Base-by-base conservation (phyloP, 345 rosid species). In the Pseudoturritis turrita region DNA sequence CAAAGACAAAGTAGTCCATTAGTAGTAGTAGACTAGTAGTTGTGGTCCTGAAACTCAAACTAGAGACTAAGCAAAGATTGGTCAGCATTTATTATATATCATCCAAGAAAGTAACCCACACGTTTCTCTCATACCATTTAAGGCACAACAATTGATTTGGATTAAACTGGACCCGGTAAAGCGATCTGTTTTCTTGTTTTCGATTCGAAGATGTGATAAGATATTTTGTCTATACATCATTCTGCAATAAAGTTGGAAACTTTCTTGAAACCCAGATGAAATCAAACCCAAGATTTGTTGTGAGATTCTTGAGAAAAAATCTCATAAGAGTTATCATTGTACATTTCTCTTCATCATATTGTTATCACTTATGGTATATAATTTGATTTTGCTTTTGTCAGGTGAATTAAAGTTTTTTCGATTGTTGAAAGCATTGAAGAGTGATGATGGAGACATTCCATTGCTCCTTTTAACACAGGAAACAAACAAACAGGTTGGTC, bases 401-500 rank as follows among this genome's bases (percentile, higher is more conserved):
- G 88, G 79, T 55, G 66, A 84, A 84, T 57, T 57, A 47, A 47
- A 39, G 36, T 39, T 26, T 51, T 74, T 83, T 78, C 79, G 71
- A 62, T 54, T 36, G 51, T 85, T 83, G 79, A 82, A 78, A 78
- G 68, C 62, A 77, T 33, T 65, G 86, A 73, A 73, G 91, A 79
- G 82, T 62, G 65, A 81, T 80, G 82, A 89, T 80, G 80, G 92
- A 70, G 97, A 87, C 94, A 74, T 80, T 81, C 79, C 96, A 41
- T 87, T 83, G 82, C 90, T 84, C 84, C 70, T 54, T 69, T 61
- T 50, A 50, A 59, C 55, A 69, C 67, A 73, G 61, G 44, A 40
- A 80, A 81, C 77, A 80, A 78, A 81, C 80, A 28, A n/a, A 80
- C 78, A 86, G 86, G 86, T 89, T 77, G 56, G 84, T 78, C 74